These are phyloP conservation scores for Fusarium ramigenum DNA, from an alignment of 2,329 filamentous ascomycete genomes.

Conservation along the genomic window DNA sequence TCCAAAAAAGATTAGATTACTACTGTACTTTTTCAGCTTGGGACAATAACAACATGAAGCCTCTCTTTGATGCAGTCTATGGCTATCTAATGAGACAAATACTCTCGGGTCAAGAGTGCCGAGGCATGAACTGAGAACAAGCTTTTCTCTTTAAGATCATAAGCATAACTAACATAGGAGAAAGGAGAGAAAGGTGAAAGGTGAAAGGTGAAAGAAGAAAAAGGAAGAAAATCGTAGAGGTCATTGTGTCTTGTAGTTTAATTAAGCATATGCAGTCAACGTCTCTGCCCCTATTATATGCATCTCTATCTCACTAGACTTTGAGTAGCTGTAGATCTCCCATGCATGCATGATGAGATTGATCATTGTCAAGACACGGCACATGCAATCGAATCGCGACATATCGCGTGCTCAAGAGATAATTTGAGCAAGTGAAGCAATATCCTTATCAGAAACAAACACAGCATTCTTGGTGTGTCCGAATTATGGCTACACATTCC, in stretches of 20 bases:
- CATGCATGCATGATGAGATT: not conserved
- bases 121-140: not conserved
- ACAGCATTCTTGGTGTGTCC: not conserved
- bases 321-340: not conserved
- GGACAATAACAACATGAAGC: conserved; percentile 19
- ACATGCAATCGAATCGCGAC: not conserved
- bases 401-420: not conserved
- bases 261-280: not conserved
- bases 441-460: not conserved
- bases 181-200: not conserved
- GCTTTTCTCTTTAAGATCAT: not conserved
- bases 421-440: not conserved
- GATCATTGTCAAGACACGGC: conserved; percentile 1
- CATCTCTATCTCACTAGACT: not conserved
- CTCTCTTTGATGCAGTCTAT: not conserved
- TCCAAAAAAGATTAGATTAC: not conserved
- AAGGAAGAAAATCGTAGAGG: not conserved
- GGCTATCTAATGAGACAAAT: conserved; percentile 3
- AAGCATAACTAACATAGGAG: not conserved
- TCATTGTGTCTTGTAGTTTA: not conserved
- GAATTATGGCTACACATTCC: conserved; percentile 11
- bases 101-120: not conserved
- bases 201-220: too few species aligned
- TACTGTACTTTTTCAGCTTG: not conserved
- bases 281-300: not conserved